These are phyloP conservation scores for Psilocybe tampanensis DNA, from an alignment of 768 basidiomycete genomes.

Conservation along the genomic window DNA sequence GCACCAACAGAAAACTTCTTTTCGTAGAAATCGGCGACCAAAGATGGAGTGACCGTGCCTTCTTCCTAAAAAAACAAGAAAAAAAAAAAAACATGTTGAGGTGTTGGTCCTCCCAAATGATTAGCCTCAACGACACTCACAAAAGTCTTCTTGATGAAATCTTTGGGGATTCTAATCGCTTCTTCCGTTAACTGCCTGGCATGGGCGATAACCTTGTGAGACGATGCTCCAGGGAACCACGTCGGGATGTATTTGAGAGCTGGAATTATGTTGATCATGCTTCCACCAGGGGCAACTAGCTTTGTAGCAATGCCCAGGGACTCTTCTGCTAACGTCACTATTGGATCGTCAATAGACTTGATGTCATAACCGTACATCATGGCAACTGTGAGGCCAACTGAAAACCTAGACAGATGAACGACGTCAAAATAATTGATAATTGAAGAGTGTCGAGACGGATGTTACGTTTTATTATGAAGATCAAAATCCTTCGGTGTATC, in stretches of 20 bases:
- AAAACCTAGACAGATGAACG: conserved; percentile 6
- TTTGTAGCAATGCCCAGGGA: conserved; percentile 11
- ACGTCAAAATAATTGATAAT: neutral
- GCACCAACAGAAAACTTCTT: neutral
- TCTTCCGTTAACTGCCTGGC: neutral
- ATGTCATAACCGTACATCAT: conserved; percentile 32
- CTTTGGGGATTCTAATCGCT: neutral
- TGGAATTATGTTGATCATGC: conserved; percentile 29
- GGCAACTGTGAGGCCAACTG: conserved; percentile 19
- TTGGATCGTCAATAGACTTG: conserved; percentile 22
- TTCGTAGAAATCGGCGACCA: neutral
- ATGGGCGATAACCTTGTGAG: neutral
- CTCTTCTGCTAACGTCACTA: conserved; percentile 23
- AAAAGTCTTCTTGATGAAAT: conserved; percentile 1
- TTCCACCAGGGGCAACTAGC: conserved; percentile 22
- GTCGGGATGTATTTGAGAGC: conserved; percentile 34
- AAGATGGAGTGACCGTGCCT: neutral
- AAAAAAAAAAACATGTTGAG: no score
- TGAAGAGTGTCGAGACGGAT: no score
- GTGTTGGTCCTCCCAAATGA: no score
- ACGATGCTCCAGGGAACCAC: conserved; percentile 27
- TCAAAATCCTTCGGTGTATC: conserved; percentile 1
- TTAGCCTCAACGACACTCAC: neutral
- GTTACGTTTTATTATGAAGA: conserved; percentile 5
- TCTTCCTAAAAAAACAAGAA: neutral